Conservation (phyloP, 2,329 filamentous ascomycete genomes). For the Neofusicoccum umdonicola region DNA sequence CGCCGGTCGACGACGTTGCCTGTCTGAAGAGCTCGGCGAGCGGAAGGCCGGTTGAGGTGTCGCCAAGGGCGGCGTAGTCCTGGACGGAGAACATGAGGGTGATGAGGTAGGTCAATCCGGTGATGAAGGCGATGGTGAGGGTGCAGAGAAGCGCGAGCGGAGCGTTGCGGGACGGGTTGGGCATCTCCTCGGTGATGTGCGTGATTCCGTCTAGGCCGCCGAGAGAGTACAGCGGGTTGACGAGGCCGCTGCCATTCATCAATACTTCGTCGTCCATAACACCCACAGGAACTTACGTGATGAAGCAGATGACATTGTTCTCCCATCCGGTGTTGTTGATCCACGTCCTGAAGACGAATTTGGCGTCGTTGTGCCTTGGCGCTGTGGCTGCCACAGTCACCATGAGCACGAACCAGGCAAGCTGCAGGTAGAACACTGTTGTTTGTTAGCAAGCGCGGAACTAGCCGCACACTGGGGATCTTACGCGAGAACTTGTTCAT, state of each 20-base stretch:
- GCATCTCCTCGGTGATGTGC: slow-evolving; percentile 18
- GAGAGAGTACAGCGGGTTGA: slow-evolving; percentile 17
- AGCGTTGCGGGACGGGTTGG: slow-evolving; percentile 35
- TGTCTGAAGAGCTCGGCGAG: slow-evolving; percentile 49
- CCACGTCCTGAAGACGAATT: slow-evolving; percentile 55
- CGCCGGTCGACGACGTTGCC: slow-evolving; percentile 41
- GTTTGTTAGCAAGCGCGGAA: neutral
- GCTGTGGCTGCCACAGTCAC: slow-evolving; percentile 50
- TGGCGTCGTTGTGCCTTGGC: slow-evolving; percentile 43
- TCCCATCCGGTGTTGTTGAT: slow-evolving; percentile 55
- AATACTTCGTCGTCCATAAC: neutral
- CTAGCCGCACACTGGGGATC: neutral
- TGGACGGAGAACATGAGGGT: slow-evolving; percentile 54
- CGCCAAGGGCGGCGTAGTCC: slow-evolving; percentile 45
- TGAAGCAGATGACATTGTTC: slow-evolving; percentile 29
- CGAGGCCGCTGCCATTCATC: slow-evolving; percentile 1
- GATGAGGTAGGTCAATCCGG: slow-evolving; percentile 50
- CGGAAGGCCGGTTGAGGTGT: slow-evolving; percentile 42
- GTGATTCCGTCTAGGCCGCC: slow-evolving; percentile 18
- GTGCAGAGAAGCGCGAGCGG: slow-evolving; percentile 43
- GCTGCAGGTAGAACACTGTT: slow-evolving; percentile 15
- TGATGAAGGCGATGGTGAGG: slow-evolving; percentile 50
- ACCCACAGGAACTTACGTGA: slow-evolving; percentile 9
- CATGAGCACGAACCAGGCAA: slow-evolving; percentile 40
- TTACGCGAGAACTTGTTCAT: slow-evolving; percentile 19